These are phyloP conservation scores for Annulohypoxylon bovei DNA, from an alignment of 495 filamentous ascomycete genomes.

Conservation along the genomic window DNA sequence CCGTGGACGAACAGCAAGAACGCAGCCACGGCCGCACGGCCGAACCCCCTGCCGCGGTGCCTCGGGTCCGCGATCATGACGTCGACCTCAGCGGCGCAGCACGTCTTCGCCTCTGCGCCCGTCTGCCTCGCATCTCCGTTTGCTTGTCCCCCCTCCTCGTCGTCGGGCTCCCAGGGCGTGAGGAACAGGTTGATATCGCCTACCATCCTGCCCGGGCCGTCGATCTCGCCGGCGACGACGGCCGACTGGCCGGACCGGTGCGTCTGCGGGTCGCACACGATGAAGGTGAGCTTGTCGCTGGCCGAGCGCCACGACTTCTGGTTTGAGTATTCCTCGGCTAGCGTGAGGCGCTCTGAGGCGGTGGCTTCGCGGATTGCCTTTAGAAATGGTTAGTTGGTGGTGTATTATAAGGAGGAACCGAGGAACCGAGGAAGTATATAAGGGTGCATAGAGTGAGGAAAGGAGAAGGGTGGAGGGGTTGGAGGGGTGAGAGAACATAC, in stretches of 20 bases:
- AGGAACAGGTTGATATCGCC: constrained; percentile 92
- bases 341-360: constrained; percentile 80
- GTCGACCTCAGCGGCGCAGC: constrained; percentile 78
- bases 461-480: neutral
- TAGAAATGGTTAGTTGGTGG: neutral
- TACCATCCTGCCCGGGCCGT: constrained; percentile 70
- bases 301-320: constrained; percentile 82
- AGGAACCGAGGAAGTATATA: neutral
- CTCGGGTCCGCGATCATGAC: constrained; percentile 80
- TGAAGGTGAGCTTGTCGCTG: constrained; percentile 79
- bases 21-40: constrained; percentile 68
- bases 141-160: constrained; percentile 34
- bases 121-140: neutral
- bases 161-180: constrained; percentile 49
- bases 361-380: constrained; percentile 84
- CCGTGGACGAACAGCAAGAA: constrained; percentile 73
- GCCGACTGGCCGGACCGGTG: neutral
- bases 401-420: neutral
- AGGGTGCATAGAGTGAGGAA: neutral
- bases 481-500: constrained; percentile 54
- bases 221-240: constrained; percentile 51
- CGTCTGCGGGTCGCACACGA: constrained; percentile 62
- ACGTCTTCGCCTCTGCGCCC: neutral
- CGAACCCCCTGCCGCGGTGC: constrained; percentile 71
- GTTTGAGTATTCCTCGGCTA: constrained; percentile 86